Base-by-base conservation (phyloP, 169 alveolate species). In the Perkinsus olseni region DNA sequence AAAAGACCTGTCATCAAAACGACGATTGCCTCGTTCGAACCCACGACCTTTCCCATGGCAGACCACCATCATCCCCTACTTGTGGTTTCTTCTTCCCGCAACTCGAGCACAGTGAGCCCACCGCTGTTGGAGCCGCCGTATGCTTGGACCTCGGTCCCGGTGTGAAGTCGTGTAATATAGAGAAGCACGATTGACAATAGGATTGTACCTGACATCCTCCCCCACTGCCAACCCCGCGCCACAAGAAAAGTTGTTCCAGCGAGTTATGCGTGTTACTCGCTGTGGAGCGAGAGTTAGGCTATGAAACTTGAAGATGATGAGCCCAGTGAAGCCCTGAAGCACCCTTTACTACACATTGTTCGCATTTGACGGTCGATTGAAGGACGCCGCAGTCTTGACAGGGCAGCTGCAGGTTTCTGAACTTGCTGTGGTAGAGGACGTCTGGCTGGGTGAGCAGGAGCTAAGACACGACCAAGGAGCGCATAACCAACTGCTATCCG, bases 51-150 rank as follows among this genome's bases (percentile, higher is more conserved):
- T n/a, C n/a, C n/a, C n/a, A n/a, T n/a, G n/a, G n/a, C 6, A 45
- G 62, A 45, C 17, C 17, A 45, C 62, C 62, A 45, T 10, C 6
- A 45, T 45, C 17, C 17, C 62, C 24, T 45, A 45, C 95, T 82
- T 93, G 95, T 20, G 95, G 95, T 74, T 93, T 93, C 94, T 93
- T 93, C 93, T 92, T 93, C 1, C 91, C 92, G 39, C 95, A 93
- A 38, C 92, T 74, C 17, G 95, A 93, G 90, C 95, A 93, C 38
- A 92, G 38, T 39, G 93, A 74, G 37, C 95, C 95, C 36, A 92
- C 91, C 34, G 95, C 95, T 31, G 95, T 93, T 38, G 74, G 74
- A 38, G 91, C 74, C 74, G 92, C 93, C 92, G 91, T 93, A 93
- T 93, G 82, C 92, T 91, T 93, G 93, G 38, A 82, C 31, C 45